Evolutionary conservation across 768 basidiomycete species (phyloP).

Genomic region (Tylopilus felleus): DNA sequence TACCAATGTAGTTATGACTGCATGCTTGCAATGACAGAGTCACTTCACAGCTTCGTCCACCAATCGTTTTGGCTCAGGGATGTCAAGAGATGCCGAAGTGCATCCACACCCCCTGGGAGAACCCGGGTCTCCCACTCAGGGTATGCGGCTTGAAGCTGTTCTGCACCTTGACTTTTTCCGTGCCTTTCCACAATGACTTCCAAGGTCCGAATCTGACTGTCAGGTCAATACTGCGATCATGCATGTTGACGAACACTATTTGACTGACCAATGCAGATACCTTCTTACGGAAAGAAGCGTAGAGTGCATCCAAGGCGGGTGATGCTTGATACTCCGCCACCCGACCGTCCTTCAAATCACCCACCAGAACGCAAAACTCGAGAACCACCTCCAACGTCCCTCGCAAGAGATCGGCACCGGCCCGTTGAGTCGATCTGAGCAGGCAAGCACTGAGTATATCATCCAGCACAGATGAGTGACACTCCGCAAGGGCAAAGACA

Average conservation of each 20-base stretch:
- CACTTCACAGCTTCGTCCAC: conserved; percentile 43
- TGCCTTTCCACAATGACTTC: conserved; percentile 56
- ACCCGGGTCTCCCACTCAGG: conserved; percentile 31
- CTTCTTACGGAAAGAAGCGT: conserved; percentile 49
- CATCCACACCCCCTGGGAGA: conserved; percentile 50
- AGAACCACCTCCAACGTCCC: conserved; percentile 62
- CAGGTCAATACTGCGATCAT: neutral
- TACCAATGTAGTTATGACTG: conserved; percentile 8
- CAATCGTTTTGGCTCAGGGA: conserved; percentile 54
- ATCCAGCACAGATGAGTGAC: conserved; percentile 68
- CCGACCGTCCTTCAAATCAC: conserved; percentile 51
- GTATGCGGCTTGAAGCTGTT: conserved; percentile 23
- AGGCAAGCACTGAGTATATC: conserved; percentile 75
- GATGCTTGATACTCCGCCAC: conserved; percentile 67
- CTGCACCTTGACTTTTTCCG: conserved; percentile 18
- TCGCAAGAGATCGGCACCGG: conserved; percentile 61
- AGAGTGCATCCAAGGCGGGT: conserved; percentile 51
- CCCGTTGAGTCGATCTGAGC: conserved; percentile 62
- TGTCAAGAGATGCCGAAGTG: conserved; percentile 52
- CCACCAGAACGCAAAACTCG: conserved; percentile 62
- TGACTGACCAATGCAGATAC: conserved; percentile 56
- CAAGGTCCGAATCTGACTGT: conserved; percentile 50
- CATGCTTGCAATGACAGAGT: conserved; percentile 4
- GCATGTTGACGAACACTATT: neutral
- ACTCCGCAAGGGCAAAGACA: conserved; percentile 65